Base-by-base conservation (phyloP, 2,329 filamentous ascomycete species). In the Nemania abortiva region DNA sequence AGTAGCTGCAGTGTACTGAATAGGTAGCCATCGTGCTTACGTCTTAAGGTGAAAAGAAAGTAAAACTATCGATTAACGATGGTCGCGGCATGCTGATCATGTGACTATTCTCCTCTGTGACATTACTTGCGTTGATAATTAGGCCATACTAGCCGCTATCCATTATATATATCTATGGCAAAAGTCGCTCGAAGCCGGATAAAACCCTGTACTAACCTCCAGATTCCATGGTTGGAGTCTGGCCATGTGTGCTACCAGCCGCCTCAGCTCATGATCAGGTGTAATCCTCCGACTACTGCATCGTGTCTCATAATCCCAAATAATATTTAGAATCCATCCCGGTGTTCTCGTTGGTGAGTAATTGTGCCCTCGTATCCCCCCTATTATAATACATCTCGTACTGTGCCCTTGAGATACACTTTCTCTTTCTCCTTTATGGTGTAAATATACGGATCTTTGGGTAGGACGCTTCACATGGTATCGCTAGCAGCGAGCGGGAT, bases 1-100 rank as follows among this genome's bases (percentile, higher is more conserved):
- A 56, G 67, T 59, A 57, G 65, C 20, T 62, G 22, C n/a, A 63
- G 59, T 61, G 47, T 49, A 29, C 61, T 54, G 24, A 42, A n/a
- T n/a, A n/a, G n/a, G 27, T 55, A 54, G 42, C 27, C 29, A 37
- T 39, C 37, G 13, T 39, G 42, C 15, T 50, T 29, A 18, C 39
- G 9, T 59, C 15, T 39, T 18, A 37, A 9, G 34, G 3, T 2
- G 10, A 29, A 24, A 27, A 18, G 15, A 55, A 49, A 55, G 29
- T 18, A 18, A 29, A 37, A 42, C 3, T 53, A n/a, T 22, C 10
- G 22, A 42, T 47, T 24, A 39, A 37, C 3, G 0, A 27, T 27
- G 9, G 50, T 31, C 7, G 15, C 15, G 10, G 7, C 5, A 27
- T 34, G 11, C n/a, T n/a, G n/a, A n/a, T n/a, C n/a, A n/a, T n/a